A percentile compares a stretch with the other conserved stretches of the same genome.
Evolutionary conservation across 306 rosid genomes (phyloP).

Genomic region (Hylodesmum podocarpum): DNA sequence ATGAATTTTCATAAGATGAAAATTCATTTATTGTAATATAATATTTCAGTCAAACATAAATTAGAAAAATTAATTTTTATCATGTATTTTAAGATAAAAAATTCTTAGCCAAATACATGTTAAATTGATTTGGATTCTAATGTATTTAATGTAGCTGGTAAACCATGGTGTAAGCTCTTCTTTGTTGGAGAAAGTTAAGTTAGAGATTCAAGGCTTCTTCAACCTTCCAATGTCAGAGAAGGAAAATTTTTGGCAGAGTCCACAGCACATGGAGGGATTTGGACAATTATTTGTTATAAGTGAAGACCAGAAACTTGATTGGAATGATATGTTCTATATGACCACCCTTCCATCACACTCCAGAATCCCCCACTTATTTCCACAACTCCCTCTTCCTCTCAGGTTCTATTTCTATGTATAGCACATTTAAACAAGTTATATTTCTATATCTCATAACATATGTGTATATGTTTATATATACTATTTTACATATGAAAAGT

Average conservation of each 20-base stretch:
- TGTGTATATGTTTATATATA: no score
- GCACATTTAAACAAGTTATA: no score
- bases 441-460: no score
- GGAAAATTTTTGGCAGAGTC: conserved; percentile 38
- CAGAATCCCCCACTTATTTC: conserved; percentile 52
- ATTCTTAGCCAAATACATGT: no score
- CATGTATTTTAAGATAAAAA: no score
- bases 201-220: conserved; percentile 41
- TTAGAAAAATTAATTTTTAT: no score
- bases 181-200: conserved; percentile 40
- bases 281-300: conserved; percentile 46
- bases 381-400: conserved; percentile 38
- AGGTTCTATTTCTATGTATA: conserved; percentile 33
- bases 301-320: conserved; percentile 40
- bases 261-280: conserved; percentile 50
- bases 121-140: not conserved
- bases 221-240: conserved; percentile 48
- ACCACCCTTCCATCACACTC: conserved; percentile 27
- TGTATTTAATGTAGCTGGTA: not conserved
- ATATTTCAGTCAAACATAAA: no score
- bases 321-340: conserved; percentile 41
- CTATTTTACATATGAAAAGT: no score
- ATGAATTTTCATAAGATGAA: no score
- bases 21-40: no score
- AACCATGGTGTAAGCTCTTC: conserved; percentile 44